Percentiles rank a stretch among this genome's conserved stretches.
phyloP scores from a whole-genome alignment of 2,329 filamentous ascomycete genomes.

The Clarireedia monteithiana region DNA sequence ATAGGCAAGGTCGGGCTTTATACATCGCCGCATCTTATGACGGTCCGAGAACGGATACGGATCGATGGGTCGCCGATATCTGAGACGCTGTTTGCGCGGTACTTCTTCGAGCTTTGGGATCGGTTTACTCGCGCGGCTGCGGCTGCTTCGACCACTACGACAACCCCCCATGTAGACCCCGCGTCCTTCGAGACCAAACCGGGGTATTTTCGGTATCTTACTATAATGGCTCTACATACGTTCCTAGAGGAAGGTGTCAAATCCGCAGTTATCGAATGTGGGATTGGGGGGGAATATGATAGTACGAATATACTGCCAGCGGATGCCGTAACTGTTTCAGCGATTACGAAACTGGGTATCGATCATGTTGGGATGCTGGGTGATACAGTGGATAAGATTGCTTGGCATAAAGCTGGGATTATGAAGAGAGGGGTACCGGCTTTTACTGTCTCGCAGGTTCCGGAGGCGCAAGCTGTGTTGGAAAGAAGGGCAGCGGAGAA shows the following conservation, averaged over 20 bases:
- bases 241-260: slow-evolving; percentile 71
- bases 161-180: slow-evolving; percentile 13
- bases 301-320: slow-evolving; percentile 74
- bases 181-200: slow-evolving; percentile 48
- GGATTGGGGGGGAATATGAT: slow-evolving; percentile 90
- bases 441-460: slow-evolving; percentile 53
- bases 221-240: slow-evolving; percentile 77
- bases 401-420: slow-evolving; percentile 89
- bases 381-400: slow-evolving; percentile 69
- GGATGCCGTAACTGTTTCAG: slow-evolving; percentile 51
- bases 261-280: slow-evolving; percentile 81
- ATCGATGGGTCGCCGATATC: slow-evolving; percentile 52
- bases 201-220: slow-evolving; percentile 87
- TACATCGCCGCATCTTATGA: slow-evolving; percentile 61
- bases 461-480: slow-evolving; percentile 51
- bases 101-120: slow-evolving; percentile 63
- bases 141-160: slow-evolving; percentile 9
- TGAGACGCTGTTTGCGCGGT: slow-evolving; percentile 50
- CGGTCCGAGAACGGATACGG: slow-evolving; percentile 60
- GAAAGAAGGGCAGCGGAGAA: slow-evolving; percentile 44
- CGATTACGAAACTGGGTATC: slow-evolving; percentile 73
- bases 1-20: slow-evolving; percentile 47
- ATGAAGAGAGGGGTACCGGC: slow-evolving; percentile 60
- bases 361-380: slow-evolving; percentile 81
- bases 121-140: slow-evolving; percentile 33